A percentile compares a stretch with the other conserved stretches of the same genome.
These are phyloP conservation scores for Fusarium nelsonii DNA, from an alignment of 2,329 filamentous ascomycete genomes.

Conservation along the genomic window DNA sequence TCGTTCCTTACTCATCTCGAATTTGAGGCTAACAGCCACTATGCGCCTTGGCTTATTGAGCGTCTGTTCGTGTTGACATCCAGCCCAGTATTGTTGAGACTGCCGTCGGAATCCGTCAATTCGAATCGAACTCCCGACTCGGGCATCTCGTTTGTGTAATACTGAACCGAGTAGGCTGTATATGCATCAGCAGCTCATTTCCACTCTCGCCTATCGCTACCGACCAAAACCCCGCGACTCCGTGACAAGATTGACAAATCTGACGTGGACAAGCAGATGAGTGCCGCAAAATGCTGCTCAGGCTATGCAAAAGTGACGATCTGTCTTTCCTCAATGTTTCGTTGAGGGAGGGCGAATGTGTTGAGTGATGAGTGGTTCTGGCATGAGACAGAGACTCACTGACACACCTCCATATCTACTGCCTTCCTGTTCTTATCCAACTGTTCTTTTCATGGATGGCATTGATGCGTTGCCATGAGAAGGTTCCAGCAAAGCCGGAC, in stretches of 20 bases:
- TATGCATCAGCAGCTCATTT: not conserved
- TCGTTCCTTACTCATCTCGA: conserved; percentile 5
- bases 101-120: conserved; percentile 2
- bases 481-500: not conserved
- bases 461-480: not conserved
- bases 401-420: not conserved
- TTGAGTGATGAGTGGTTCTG: conserved; percentile 21
- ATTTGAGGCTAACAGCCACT: conserved; percentile 11
- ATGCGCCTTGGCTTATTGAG: conserved; percentile 17
- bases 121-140: conserved; percentile 20
- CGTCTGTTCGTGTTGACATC: conserved; percentile 21
- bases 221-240: not conserved
- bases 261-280: conserved; percentile 22
- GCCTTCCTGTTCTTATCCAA: not conserved
- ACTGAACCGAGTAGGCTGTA: not conserved
- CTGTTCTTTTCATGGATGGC: not conserved
- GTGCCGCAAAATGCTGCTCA: not conserved
- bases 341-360: conserved; percentile 31
- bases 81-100: conserved; percentile 2
- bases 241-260: conserved; percentile 12
- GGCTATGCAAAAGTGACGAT: conserved; percentile 5
- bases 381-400: conserved; percentile 8
- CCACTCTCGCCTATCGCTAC: not conserved
- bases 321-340: conserved; percentile 4
- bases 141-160: conserved; percentile 6